These are phyloP conservation scores for Lablab purpureus DNA, from an alignment of 306 rosid genomes.

Conservation along the genomic window DNA sequence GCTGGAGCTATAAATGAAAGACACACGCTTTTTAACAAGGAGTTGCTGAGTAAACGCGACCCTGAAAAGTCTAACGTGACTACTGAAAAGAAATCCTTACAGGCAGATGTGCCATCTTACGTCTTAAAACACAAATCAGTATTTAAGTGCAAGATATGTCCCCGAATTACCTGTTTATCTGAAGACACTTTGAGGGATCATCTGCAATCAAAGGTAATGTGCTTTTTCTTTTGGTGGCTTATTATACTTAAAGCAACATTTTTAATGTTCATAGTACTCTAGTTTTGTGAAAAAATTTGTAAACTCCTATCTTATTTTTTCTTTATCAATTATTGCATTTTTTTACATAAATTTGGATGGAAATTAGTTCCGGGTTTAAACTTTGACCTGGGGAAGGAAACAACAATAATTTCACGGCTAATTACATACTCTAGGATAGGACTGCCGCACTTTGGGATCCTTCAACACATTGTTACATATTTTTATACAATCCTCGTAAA, in stretches of 20 bases:
- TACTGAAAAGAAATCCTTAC: constrained; percentile 46
- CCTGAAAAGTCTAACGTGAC: constrained; percentile 45
- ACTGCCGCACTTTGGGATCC: constrained; percentile 1
- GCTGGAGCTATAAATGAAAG: constrained; percentile 52
- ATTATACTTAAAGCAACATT: constrained; percentile 10
- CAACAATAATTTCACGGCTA: background rate
- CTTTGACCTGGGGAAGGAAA: constrained; percentile 11
- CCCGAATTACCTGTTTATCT: constrained; percentile 80
- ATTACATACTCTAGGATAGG: constrained; percentile 20
- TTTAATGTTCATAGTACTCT: background rate
- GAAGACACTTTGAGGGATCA: constrained; percentile 83
- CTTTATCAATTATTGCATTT: constrained; percentile 12
- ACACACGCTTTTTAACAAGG: constrained; percentile 37
- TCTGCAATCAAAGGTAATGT: constrained; percentile 83
- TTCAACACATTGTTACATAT: background rate
- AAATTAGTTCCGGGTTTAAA: background rate
- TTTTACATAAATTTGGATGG: constrained; percentile 11
- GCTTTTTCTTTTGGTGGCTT: constrained; percentile 27
- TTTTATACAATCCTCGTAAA: background rate
- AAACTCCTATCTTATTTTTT: background rate
- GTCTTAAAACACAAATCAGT: constrained; percentile 76
- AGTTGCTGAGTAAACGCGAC: constrained; percentile 48
- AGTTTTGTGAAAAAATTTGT: constrained; percentile 27
- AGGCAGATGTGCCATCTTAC: constrained; percentile 50
- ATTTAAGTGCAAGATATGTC: constrained; percentile 92